Base-by-base conservation (phyloP, 176 grass and related monocot species). In the Chloris gayana region DNA sequence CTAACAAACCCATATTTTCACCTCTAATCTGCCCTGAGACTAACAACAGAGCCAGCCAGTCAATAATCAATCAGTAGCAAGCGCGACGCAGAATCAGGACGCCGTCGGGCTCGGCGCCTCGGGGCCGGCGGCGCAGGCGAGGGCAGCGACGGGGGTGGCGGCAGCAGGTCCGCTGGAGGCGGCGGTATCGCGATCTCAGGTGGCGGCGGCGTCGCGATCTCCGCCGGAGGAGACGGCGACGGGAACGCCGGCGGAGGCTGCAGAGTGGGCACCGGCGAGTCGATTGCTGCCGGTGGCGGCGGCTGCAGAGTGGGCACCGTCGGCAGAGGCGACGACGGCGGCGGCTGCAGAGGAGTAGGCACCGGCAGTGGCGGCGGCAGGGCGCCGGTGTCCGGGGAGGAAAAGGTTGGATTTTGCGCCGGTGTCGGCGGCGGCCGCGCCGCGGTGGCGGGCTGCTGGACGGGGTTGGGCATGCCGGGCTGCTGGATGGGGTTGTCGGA, bases 61-160 rank as follows among this genome's bases (percentile, higher is more conserved):
- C 41, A 73, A 65, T 24, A 22, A 76, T n/a, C 37, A 39, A n/a
- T n/a, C n/a, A n/a, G n/a, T n/a, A n/a, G n/a, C n/a, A n/a, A n/a
- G 61, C 11, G 17, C 7, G 35, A 37, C 7, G 22, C 54, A 9
- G 25, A 30, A 51, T 88, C 72, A 89, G 3, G 78, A 67, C 17
- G 47, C 46, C 82, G 58, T 71, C 29, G 87, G 87, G 66, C 66
- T 82, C n/a, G 80, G 80, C 59, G 79, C 73, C 22, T 63, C 38
- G 44, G 73, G 26, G 83, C 53, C 27, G 63, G 71, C 64, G 31
- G 66, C 56, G 78, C 37, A 41, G 75, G 34, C 26, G 76, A 25
- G 47, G n/a, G 19, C 49, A 35, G 4, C 22, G 22, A 47, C 24
- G 14, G 26, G 27, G 77, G 70, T 42, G 78, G 67, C 67, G 66